These are phyloP conservation scores for Tephrocybe sp. DNA, from an alignment of 768 basidiomycete species.

Conservation along the genomic window DNA sequence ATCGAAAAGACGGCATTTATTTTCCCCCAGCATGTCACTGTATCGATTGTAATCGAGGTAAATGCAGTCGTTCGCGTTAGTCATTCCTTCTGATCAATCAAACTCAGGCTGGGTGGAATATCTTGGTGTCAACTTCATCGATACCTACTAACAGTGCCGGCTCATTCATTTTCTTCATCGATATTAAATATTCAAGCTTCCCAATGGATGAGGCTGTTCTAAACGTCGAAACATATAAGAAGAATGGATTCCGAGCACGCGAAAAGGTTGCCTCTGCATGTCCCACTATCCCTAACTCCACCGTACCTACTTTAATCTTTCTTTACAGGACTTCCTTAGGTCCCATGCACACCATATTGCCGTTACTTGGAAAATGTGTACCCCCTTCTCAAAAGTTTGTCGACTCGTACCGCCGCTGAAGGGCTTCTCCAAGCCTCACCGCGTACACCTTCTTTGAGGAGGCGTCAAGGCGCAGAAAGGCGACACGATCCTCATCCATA, in stretches of 20 bases:
- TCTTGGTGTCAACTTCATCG: slow-evolving; percentile 84
- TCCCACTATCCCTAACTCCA: background rate
- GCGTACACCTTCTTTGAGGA: slow-evolving; percentile 78
- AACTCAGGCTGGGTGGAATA: slow-evolving; percentile 64
- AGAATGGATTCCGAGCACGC: slow-evolving; percentile 65
- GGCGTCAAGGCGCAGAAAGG: slow-evolving; percentile 74
- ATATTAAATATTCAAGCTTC: slow-evolving; percentile 46
- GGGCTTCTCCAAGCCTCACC: slow-evolving; percentile 71
- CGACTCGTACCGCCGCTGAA: slow-evolving; percentile 64
- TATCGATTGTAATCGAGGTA: slow-evolving; percentile 58
- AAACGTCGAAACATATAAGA: slow-evolving; percentile 59
- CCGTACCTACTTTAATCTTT: background rate
- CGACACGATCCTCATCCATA: slow-evolving; percentile 83
- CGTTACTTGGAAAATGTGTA: slow-evolving; percentile 58
- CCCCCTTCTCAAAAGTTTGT: slow-evolving; percentile 61
- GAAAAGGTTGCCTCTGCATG: slow-evolving; percentile 68
- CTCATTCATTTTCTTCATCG: background rate
- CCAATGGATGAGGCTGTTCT: slow-evolving; percentile 61
- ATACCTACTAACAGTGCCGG: slow-evolving; percentile 81
- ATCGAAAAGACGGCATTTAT: slow-evolving; percentile 65
- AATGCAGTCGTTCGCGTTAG: background rate
- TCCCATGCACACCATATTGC: slow-evolving; percentile 73
- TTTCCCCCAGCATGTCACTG: slow-evolving; percentile 59
- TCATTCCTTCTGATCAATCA: background rate
- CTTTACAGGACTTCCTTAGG: slow-evolving; percentile 39